A percentile compares a stretch with the other conserved stretches of the same genome.
phyloP scores from a whole-genome alignment of 495 filamentous ascomycete species.

The Aspergillus baeticus region DNA sequence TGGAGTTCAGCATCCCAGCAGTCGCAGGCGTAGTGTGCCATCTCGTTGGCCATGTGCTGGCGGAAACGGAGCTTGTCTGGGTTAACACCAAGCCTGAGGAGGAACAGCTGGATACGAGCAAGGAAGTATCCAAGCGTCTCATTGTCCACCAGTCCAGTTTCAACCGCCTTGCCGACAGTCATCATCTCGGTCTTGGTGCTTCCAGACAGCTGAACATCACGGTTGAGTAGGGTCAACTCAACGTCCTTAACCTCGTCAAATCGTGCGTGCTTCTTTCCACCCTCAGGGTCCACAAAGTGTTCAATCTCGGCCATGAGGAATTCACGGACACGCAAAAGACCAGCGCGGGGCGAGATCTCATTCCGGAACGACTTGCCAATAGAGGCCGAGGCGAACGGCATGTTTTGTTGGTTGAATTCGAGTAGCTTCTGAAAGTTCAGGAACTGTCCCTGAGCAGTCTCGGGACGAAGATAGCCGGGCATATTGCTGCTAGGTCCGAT shows the following conservation, averaged over 20 bases:
- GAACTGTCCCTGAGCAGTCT: constrained; percentile 70
- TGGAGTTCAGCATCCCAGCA: constrained; percentile 84
- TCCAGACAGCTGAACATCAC: constrained; percentile 68
- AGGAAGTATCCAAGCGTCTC: constrained; percentile 89
- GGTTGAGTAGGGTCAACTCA: constrained; percentile 65
- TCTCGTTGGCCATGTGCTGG: constrained; percentile 81
- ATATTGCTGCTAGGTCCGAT: constrained; percentile 66
- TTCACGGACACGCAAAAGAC: constrained; percentile 67
- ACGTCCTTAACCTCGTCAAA: constrained; percentile 63
- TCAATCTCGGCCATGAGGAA: constrained; percentile 78
- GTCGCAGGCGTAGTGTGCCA: constrained; percentile 82
- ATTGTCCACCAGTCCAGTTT: constrained; percentile 69
- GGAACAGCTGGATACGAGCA: constrained; percentile 72
- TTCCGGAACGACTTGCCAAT: constrained; percentile 78
- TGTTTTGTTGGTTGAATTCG: constrained; percentile 67
- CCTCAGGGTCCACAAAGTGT: constrained; percentile 69
- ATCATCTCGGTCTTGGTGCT: constrained; percentile 59
- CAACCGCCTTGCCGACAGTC: constrained; percentile 70
- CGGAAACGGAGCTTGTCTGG: constrained; percentile 73
- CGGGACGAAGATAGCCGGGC: constrained; percentile 63
- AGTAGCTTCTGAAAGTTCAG: constrained; percentile 67
- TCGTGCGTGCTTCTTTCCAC: constrained; percentile 67
- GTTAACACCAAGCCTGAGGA: constrained; percentile 69
- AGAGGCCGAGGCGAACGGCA: constrained; percentile 72
- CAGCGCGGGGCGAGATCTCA: constrained; percentile 67